These are phyloP conservation scores for Fistulifera pelliculosa DNA, from an alignment of 108 stramenopile genomes.

Conservation along the genomic window DNA sequence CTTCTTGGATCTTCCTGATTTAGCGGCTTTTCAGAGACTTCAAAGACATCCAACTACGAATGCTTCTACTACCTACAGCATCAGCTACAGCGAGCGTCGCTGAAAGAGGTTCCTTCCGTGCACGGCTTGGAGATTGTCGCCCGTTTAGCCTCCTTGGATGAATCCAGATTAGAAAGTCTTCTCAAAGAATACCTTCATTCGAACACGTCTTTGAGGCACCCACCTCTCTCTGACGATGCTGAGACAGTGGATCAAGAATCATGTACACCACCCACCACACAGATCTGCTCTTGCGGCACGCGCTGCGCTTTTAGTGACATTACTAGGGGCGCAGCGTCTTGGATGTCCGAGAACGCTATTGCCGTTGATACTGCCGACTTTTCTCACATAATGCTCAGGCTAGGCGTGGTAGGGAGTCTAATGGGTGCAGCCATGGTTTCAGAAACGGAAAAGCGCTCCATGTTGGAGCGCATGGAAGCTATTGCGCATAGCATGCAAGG, in stretches of 20 bases:
- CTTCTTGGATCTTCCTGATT: constrained; percentile 41
- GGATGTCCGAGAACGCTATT: background rate
- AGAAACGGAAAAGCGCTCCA: constrained; percentile 3
- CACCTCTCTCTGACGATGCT: background rate
- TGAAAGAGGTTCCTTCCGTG: constrained; percentile 18
- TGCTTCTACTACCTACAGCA: constrained; percentile 66
- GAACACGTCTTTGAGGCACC: constrained; percentile 40
- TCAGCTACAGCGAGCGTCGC: constrained; percentile 56
- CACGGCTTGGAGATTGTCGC: constrained; percentile 40
- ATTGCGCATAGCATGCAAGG: no score
- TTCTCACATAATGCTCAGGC: constrained; percentile 42
- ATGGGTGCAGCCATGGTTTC: constrained; percentile 27
- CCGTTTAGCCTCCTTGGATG: constrained; percentile 41
- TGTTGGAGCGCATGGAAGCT: constrained; percentile 5
- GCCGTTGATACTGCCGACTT: constrained; percentile 21
- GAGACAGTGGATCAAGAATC: constrained; percentile 1
- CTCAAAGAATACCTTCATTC: constrained; percentile 51
- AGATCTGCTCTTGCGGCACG: constrained; percentile 9
- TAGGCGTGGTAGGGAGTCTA: constrained; percentile 56
- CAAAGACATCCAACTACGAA: constrained; percentile 56
- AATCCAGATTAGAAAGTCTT: constrained; percentile 24
- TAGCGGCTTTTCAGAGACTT: constrained; percentile 67
- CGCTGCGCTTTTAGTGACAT: constrained; percentile 45
- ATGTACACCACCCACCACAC: background rate
- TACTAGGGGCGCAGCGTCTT: constrained; percentile 46